These are phyloP conservation scores for Ulmus americana DNA, from an alignment of 331 rosid genomes.

Conservation along the genomic window DNA sequence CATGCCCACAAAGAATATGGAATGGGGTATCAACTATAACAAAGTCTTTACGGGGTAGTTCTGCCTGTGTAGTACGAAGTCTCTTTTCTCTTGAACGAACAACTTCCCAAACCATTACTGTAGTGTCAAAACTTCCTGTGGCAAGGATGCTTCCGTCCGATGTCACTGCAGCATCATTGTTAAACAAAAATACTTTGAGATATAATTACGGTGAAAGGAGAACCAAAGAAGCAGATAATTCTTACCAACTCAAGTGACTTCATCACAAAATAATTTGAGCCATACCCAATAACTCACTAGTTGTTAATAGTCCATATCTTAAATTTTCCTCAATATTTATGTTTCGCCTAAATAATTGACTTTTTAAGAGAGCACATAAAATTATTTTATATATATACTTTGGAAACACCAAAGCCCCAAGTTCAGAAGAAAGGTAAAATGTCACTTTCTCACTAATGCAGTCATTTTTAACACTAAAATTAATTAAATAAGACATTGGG, in stretches of 20 bases:
- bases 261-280: neutral
- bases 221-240: no score
- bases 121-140: constrained; percentile 95
- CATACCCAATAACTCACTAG: neutral
- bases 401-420: no score
- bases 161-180: constrained; percentile 53
- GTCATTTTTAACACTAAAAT: no score
- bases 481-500: no score
- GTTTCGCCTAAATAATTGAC: no score
- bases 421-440: no score
- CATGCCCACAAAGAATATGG: constrained; percentile 91
- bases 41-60: constrained; percentile 65
- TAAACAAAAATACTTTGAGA: no score
- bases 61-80: constrained; percentile 59
- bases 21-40: constrained; percentile 83
- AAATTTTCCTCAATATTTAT: neutral
- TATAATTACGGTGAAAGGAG: no score
- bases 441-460: no score
- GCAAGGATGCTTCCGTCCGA: constrained; percentile 94
- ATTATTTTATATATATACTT: no score
- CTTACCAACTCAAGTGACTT: neutral
- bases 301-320: neutral
- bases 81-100: constrained; percentile 76
- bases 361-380: no score
- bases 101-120: constrained; percentile 96